These are phyloP conservation scores for Phallus indusiatus DNA, from an alignment of 768 basidiomycete species.

Conservation along the genomic window DNA sequence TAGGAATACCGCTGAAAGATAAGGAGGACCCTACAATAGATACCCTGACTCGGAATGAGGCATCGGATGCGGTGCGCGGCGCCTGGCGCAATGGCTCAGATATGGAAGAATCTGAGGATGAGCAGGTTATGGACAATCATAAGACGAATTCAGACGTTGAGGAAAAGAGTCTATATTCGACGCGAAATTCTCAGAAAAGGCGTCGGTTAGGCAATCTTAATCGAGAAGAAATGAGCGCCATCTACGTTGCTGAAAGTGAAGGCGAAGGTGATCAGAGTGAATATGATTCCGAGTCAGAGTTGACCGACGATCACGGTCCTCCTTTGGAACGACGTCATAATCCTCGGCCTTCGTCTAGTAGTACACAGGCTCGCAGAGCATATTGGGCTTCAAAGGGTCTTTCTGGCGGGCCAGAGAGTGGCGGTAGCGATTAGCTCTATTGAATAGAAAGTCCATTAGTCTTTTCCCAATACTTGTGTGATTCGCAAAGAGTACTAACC, in stretches of 20 bases:
- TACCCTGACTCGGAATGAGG: conserved; percentile 6
- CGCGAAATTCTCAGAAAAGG: not conserved
- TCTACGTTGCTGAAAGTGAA: conserved; percentile 18
- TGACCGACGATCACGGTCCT: not conserved
- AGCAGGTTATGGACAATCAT: not conserved
- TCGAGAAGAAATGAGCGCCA: not conserved
- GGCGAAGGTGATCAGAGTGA: conserved; percentile 34
- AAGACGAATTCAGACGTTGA: conserved; percentile 11
- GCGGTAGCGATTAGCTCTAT: not conserved
- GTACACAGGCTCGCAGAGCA: not conserved
- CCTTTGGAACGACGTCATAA: not conserved
- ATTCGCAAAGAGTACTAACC: not conserved
- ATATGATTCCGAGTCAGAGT: not conserved
- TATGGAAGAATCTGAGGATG: conserved; percentile 15
- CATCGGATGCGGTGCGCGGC: conserved; percentile 22
- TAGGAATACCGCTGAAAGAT: conserved; percentile 33
- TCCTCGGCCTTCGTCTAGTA: not conserved
- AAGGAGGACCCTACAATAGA: conserved; percentile 7
- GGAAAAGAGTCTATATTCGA: conserved; percentile 15
- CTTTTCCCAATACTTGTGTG: not conserved
- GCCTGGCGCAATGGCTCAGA: conserved; percentile 33
- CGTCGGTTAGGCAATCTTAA: conserved; percentile 1
- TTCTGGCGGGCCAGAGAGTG: not conserved
- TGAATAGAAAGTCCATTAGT: not conserved
- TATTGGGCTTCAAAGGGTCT: conserved; percentile 9